Conservation (phyloP, 148 eudicot species). For the Talinum fruticosum region DNA sequence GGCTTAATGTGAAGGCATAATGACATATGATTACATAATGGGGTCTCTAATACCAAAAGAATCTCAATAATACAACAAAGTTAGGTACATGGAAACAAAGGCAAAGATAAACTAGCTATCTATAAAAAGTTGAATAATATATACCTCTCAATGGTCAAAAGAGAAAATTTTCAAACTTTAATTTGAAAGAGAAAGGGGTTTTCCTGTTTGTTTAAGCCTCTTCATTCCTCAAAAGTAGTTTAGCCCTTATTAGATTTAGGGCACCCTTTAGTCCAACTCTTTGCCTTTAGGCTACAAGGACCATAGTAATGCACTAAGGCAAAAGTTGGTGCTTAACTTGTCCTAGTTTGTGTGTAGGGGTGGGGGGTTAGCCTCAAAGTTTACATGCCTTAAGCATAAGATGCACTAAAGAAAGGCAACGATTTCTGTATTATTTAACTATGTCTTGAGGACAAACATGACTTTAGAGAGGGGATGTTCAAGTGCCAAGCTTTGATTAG, state of each 20-base stretch:
- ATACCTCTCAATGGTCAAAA: background rate
- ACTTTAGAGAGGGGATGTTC: too few species aligned
- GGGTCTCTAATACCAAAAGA: background rate
- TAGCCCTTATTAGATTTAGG: background rate
- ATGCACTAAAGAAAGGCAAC: too few species aligned
- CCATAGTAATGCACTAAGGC: background rate
- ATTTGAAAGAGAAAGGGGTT: background rate
- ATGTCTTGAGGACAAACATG: too few species aligned
- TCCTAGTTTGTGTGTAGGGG: too few species aligned
- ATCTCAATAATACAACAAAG: background rate
- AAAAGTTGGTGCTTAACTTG: background rate
- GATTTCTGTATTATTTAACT: too few species aligned
- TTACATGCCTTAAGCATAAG: too few species aligned
- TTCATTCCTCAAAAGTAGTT: background rate
- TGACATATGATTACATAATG: background rate
- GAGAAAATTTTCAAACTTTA: background rate
- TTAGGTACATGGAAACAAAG: constrained; percentile 1
- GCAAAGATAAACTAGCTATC: constrained; percentile 1
- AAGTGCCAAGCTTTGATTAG: too few species aligned
- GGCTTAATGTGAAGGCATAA: background rate
- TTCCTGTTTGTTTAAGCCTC: background rate
- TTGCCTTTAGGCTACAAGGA: background rate
- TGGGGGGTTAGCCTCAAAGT: background rate
- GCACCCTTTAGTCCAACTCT: background rate
- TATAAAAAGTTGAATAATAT: background rate